These are phyloP conservation scores for Pseudonitzschia multiseries DNA, from an alignment of 108 stramenopile species.

Conservation along the genomic window DNA sequence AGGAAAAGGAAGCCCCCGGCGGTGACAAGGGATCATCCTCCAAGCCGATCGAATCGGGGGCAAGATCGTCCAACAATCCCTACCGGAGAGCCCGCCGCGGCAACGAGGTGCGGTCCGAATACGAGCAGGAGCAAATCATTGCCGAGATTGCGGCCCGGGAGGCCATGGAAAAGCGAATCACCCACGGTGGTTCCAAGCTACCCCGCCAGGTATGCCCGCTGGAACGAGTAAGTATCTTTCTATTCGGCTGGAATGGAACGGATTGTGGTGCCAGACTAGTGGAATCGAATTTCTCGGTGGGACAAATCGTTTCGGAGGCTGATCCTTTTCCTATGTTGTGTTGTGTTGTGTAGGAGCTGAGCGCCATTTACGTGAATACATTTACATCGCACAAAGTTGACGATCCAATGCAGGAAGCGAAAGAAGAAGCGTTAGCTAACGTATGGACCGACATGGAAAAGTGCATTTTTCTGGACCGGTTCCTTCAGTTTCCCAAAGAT, in stretches of 20 bases:
- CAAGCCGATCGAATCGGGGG: slow-evolving; percentile 35
- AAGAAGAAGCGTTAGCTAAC: slow-evolving; percentile 41
- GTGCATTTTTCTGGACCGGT: slow-evolving; percentile 95
- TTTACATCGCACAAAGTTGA: slow-evolving; percentile 56
- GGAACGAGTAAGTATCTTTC: slow-evolving; percentile 56
- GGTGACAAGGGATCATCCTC: background rate
- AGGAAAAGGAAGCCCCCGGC: slow-evolving; percentile 7
- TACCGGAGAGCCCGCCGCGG: slow-evolving; percentile 79
- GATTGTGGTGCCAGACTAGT: background rate
- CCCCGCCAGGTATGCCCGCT: slow-evolving; percentile 61
- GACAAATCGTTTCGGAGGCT: background rate
- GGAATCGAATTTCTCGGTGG: background rate
- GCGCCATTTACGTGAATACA: slow-evolving; percentile 61
- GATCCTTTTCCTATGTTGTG: slow-evolving; percentile 7
- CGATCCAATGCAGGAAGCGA: slow-evolving; percentile 56
- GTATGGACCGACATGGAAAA: slow-evolving; percentile 98
- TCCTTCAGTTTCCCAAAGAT: slow-evolving; percentile 96
- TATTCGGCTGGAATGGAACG: background rate
- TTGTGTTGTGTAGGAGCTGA: slow-evolving; percentile 35
- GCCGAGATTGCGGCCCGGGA: slow-evolving; percentile 85
- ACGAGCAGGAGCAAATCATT: slow-evolving; percentile 91
- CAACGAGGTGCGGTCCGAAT: slow-evolving; percentile 75
- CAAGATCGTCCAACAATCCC: slow-evolving; percentile 67
- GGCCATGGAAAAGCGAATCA: slow-evolving; percentile 83
- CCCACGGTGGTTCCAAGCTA: slow-evolving; percentile 72